Evolutionary conservation across 768 basidiomycete genomes (phyloP).

Genomic region (Agaricus subrufescens): DNA sequence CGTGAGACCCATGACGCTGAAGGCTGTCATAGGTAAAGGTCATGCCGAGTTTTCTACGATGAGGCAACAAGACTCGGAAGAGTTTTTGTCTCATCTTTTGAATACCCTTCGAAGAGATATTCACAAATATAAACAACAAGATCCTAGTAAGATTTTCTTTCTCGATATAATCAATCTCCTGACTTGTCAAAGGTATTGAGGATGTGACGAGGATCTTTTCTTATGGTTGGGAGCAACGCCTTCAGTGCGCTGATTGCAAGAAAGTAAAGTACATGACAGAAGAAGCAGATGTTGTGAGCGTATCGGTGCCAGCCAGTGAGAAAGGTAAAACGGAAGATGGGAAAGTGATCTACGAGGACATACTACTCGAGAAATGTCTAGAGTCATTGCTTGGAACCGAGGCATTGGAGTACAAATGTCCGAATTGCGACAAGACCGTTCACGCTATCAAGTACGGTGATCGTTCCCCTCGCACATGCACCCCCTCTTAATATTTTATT

Average conservation of each 20-base stretch:
- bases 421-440: conserved; percentile 64
- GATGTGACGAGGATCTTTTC: conserved; percentile 77
- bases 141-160: conserved; percentile 19
- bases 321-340: conserved; percentile 52
- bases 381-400: conserved; percentile 55
- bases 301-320: conserved; percentile 71
- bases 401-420: conserved; percentile 77
- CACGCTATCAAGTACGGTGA: conserved; percentile 63
- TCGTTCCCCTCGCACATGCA: too few relatives aligned
- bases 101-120: conserved; percentile 65
- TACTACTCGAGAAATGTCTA: conserved; percentile 58
- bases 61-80: conserved; percentile 95
- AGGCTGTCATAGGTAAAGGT: conserved; percentile 84
- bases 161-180: not conserved
- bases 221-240: conserved; percentile 81
- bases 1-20: conserved; percentile 78
- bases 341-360: conserved; percentile 59
- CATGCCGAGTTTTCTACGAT: conserved; percentile 95
- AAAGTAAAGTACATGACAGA: conserved; percentile 84
- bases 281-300: conserved; percentile 67
- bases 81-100: conserved; percentile 84
- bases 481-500: not conserved
- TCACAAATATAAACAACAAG: conserved; percentile 41
- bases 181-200: conserved; percentile 6
- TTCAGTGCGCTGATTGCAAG: conserved; percentile 76